phyloP scores from a whole-genome alignment of 2,329 filamentous ascomycete species.

The Talaromyces piceae region DNA sequence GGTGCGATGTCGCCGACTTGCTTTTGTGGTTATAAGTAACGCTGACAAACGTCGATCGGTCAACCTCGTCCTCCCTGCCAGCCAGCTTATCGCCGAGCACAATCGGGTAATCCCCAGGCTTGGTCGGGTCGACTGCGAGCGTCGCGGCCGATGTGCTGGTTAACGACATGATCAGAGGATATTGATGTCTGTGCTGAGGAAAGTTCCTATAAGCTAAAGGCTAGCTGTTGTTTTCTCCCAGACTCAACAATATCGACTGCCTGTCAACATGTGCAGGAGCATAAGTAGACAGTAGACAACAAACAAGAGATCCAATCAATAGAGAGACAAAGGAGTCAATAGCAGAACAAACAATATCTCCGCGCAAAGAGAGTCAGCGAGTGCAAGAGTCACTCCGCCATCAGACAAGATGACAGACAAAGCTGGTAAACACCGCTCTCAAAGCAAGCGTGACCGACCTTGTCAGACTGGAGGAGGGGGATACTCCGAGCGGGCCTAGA shows the following conservation, averaged over 20 bases:
- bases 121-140: slow-evolving; percentile 33
- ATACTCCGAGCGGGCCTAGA: not conserved
- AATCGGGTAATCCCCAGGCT: slow-evolving; percentile 41
- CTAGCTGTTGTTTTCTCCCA: not conserved
- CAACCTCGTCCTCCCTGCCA: slow-evolving; percentile 17
- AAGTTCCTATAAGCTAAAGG: not conserved
- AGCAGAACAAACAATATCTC: not conserved
- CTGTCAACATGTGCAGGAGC: not conserved
- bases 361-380: not conserved
- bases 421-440: not conserved
- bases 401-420: not conserved
- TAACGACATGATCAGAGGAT: slow-evolving; percentile 7
- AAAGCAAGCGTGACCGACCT: no score
- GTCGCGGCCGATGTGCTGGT: slow-evolving; percentile 18
- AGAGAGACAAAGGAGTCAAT: no score
- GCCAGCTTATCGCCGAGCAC: slow-evolving; percentile 37
- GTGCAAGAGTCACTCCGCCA: not conserved
- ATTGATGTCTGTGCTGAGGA: slow-evolving; percentile 13
- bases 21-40: slow-evolving; percentile 42
- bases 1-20: slow-evolving; percentile 32
- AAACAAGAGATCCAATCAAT: not conserved
- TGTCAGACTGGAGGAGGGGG: not conserved
- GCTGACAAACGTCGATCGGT: slow-evolving; percentile 26
- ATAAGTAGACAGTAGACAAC: not conserved
- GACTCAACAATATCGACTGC: not conserved